phyloP scores from a whole-genome alignment of 1,139 yeast species.

The Yamadazyma dendronema region DNA sequence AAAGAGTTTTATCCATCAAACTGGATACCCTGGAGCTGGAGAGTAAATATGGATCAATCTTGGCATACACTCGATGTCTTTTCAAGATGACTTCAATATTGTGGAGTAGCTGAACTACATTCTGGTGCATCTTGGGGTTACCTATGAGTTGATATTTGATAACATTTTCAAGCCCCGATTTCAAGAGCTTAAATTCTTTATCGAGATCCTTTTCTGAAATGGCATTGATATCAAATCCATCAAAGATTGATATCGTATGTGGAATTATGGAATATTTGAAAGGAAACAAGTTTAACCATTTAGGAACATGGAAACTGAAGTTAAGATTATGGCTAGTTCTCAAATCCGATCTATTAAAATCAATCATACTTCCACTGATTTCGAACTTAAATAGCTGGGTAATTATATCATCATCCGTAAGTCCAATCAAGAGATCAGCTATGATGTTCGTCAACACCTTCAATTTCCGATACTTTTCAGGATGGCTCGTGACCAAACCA shows the following conservation, averaged over 20 bases:
- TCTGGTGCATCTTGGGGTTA: background rate
- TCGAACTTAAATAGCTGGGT: slow-evolving; percentile 14
- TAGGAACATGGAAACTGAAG: slow-evolving; percentile 28
- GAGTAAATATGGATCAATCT: background rate
- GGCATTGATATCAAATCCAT: background rate
- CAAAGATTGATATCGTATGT: slow-evolving; percentile 5
- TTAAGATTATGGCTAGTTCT: slow-evolving; percentile 23
- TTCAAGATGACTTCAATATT: slow-evolving; percentile 3
- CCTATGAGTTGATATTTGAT: slow-evolving; percentile 1
- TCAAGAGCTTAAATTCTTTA: slow-evolving; percentile 1
- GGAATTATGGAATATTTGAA: slow-evolving; percentile 7
- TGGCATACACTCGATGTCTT: background rate
- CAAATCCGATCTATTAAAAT: slow-evolving; percentile 37
- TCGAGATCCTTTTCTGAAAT: background rate
- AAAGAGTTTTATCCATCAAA: slow-evolving; percentile 3
- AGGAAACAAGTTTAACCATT: slow-evolving; percentile 35
- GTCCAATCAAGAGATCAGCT: background rate
- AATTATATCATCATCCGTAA: background rate
- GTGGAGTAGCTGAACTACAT: background rate
- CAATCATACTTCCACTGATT: slow-evolving; percentile 32
- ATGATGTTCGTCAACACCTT: background rate
- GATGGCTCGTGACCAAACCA: background rate
- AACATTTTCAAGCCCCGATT: slow-evolving; percentile 4
- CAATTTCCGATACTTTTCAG: background rate
- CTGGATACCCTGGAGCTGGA: slow-evolving; percentile 2